Evolutionary conservation across 169 alveolate genomes (phyloP), one percentile per base, ranked within the genome.

Genomic region (Plasmodium gallinaceum): DNA sequence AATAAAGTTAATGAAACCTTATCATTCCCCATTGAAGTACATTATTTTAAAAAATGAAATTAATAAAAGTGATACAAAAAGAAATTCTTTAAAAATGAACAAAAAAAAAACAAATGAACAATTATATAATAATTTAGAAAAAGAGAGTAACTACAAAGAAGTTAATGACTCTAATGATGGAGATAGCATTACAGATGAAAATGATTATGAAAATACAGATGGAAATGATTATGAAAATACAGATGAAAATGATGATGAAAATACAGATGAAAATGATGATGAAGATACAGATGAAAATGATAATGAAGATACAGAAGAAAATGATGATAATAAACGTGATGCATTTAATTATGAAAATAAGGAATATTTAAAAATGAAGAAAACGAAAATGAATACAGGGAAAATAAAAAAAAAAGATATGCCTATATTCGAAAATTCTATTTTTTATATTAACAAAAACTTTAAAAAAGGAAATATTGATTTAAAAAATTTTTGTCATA

Each of bases 21-120:
- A 86, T 51, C 92, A 86, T 72, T 86, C 92, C 37, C 92, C 92
- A 7, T 51, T 86, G 10, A 86, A 86, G 57, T 86, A 86, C 39
- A 86, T 86, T 14, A 58, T 71, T 86, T 52, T 86, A 66, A 86
- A 86, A 62, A 65, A 86, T 58, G 88, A 86, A 86, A 86, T 71
- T 16, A 39, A 64, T 57, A 69, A 76, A 76, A 61, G 26, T 46
- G 60, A 69, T 7, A 48, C 14, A 62, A 74, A 61, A 74, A 74
- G 58, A 39, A 9, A 16, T 20, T 24, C 71, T 8, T 16, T 20
- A 65, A 60, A 71, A 43, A 80, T 51, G 57, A 86, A 10, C 62
- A 22, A 12, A 24, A 48, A 32, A 22, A 20, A 42, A 57, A 37
- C 45, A 42, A 52, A 32, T n/a, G n/a, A n/a, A n/a, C 12, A 39